A percentile compares a stretch with the other conserved stretches of the same genome.
Evolutionary conservation across 2,329 filamentous ascomycete species (phyloP).

Genomic region (Plectosphaerella plurivora): DNA sequence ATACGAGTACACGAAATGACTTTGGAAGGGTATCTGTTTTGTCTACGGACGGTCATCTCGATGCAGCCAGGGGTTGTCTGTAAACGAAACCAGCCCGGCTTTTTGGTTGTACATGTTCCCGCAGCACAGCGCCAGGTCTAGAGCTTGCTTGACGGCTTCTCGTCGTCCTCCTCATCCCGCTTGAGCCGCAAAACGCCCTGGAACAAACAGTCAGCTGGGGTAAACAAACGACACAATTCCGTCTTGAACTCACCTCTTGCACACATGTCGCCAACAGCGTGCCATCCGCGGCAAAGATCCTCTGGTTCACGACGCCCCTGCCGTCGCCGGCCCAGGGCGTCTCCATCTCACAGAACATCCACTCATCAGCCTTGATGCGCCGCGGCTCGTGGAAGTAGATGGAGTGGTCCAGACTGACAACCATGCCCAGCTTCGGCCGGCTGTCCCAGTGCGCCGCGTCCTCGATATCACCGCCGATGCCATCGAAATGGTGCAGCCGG

Average conservation of each 20-base stretch:
- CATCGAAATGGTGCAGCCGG: slow-evolving; percentile 36
- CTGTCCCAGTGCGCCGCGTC: slow-evolving; percentile 42
- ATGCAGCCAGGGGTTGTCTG: too few species aligned
- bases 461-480: slow-evolving; percentile 30
- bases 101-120: too few species aligned
- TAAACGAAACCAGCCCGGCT: too few species aligned
- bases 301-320: slow-evolving; percentile 69
- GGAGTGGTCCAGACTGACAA: slow-evolving; percentile 75
- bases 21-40: too few species aligned
- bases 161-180: slow-evolving; percentile 30
- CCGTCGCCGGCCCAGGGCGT: slow-evolving; percentile 78
- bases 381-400: slow-evolving; percentile 64
- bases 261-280: slow-evolving; percentile 73
- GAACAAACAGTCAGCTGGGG: slow-evolving; percentile 14
- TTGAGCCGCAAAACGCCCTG: slow-evolving; percentile 49
- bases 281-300: slow-evolving; percentile 68
- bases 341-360: slow-evolving; percentile 78
- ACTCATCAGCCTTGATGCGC: slow-evolving; percentile 60
- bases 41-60: too few species aligned
- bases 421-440: slow-evolving; percentile 69
- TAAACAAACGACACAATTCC: neutral
- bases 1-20: too few species aligned
- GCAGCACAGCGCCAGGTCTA: neutral
- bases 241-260: slow-evolving; percentile 59
- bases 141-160: neutral